phyloP scores from a whole-genome alignment of 2,329 filamentous ascomycete species.

The Didymella exigua region DNA sequence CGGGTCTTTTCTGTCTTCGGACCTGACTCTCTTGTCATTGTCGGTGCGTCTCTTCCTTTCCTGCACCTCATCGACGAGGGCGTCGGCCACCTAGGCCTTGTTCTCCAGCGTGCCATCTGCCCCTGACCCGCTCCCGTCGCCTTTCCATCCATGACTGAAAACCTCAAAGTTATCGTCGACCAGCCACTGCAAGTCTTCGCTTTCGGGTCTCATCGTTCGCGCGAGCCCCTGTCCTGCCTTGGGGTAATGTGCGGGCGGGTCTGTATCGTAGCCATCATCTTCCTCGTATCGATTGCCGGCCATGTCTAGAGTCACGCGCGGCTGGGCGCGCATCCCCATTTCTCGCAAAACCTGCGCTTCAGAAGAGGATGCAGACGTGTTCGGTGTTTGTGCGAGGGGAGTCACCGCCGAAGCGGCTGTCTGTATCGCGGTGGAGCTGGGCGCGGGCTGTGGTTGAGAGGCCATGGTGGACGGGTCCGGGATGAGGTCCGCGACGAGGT shows the following conservation, averaged over 20 bases:
- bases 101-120: slow-evolving; percentile 31
- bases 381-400: slow-evolving; percentile 30
- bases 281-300: slow-evolving; percentile 38
- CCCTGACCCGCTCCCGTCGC: slow-evolving; percentile 41
- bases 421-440: slow-evolving; percentile 18
- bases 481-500: slow-evolving; percentile 31
- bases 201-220: slow-evolving; percentile 59
- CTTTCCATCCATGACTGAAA: slow-evolving; percentile 59
- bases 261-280: slow-evolving; percentile 61
- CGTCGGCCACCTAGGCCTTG: slow-evolving; percentile 12
- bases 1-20: not conserved
- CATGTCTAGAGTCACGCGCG: slow-evolving; percentile 27
- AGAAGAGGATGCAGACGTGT: slow-evolving; percentile 37
- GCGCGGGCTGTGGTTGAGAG: slow-evolving; percentile 22
- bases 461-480: slow-evolving; percentile 21
- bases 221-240: slow-evolving; percentile 66
- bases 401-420: slow-evolving; percentile 41
- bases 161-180: slow-evolving; percentile 65
- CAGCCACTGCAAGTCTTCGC: slow-evolving; percentile 65
- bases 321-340: slow-evolving; percentile 19
- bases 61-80: not conserved
- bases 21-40: not conserved
- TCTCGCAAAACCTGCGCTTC: slow-evolving; percentile 44
- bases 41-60: not conserved
- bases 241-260: slow-evolving; percentile 64